These are phyloP conservation scores for Zasmidium cellare DNA, from an alignment of 2,329 filamentous ascomycete genomes.

Conservation along the genomic window DNA sequence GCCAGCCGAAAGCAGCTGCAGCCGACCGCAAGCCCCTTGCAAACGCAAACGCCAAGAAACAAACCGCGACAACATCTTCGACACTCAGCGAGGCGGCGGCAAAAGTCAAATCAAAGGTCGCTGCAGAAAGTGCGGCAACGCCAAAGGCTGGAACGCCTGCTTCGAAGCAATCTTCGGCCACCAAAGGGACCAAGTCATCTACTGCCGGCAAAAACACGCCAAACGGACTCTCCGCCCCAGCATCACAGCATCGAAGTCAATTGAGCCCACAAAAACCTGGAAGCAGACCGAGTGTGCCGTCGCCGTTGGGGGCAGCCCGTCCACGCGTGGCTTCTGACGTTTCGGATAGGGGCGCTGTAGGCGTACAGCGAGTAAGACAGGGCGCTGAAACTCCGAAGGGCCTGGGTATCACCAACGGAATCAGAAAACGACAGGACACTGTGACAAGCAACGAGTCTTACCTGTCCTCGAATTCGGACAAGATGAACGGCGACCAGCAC, in stretches of 20 bases:
- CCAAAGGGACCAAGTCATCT: conserved; percentile 19
- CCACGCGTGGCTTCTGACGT: conserved; percentile 62
- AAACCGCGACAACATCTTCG: conserved; percentile 21
- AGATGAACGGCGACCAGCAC: conserved; percentile 18
- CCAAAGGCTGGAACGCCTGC: conserved; percentile 7
- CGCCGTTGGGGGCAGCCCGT: conserved; percentile 61
- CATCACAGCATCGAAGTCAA: conserved; percentile 34
- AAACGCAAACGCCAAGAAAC: conserved; percentile 19
- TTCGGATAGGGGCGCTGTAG: conserved; percentile 29
- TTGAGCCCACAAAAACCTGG: conserved; percentile 40
- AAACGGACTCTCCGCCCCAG: conserved; percentile 25
- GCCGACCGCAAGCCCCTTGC: conserved; percentile 15
- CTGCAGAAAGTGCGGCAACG: conserved; percentile 17
- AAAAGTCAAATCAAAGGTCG: conserved; percentile 6
- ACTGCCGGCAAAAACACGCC: conserved; percentile 29
- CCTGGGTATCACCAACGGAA: conserved; percentile 43
- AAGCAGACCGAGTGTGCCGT: conserved; percentile 62
- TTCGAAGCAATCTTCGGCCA: conserved; percentile 11
- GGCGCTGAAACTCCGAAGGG: conserved; percentile 44
- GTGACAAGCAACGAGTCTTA: conserved; percentile 28
- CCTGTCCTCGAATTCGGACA: conserved; percentile 18
- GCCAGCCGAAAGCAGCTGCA: conserved; percentile 20
- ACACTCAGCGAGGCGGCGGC: conserved; percentile 25
- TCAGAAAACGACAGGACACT: conserved; percentile 33
- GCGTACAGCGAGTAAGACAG: conserved; percentile 26